Evolutionary conservation across 164 flowering plant genomes (phyloP), one percentile per base, ranked within the genome.

Genomic region (Echeveria elegans): DNA sequence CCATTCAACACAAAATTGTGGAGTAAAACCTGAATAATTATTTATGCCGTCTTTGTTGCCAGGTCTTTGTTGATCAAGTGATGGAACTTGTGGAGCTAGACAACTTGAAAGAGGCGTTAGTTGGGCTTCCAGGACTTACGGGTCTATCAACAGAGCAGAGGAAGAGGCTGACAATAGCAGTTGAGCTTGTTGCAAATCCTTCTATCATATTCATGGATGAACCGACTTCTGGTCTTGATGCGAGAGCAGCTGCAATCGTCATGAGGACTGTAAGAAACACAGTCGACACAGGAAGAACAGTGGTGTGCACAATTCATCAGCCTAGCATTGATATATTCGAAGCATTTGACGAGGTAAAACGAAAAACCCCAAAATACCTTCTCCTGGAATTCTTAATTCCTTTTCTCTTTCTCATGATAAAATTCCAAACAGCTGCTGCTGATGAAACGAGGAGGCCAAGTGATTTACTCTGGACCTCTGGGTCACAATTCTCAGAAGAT

Each of bases 191-290:
- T 53, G 99, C 99, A 1, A 94, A 94, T 72, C 99, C 99, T 30
- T 91, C 99, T 6, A 91, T 94, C 73, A 88, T 91, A 53, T 94
- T 94, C 82, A 91, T 91, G 98, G 98, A 94, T 69, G 98, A 94
- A 70, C 98, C 98, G 34, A 94, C 99, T 32, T 89, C 99, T 0
- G 99, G 99, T 26, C 91, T 94, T 36, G 99, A 94, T 77, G 99
- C 99, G 14, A 77, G 99, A 70, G 97, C 99, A 15, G 97, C 99
- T 30, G 99, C 97, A 23, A 94, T 94, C 71, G 99, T 91, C 11
- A 94, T 94, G 97, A 82, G 96, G 68, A 80, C 97, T 10, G 97
- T 94, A 30, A 82, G 99, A 41, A 94, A 89, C 82, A 94, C 99
- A 0, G 99, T 94, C 24, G 96, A 94, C 72, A 91, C 99, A 1